These are phyloP conservation scores for Thamnidium elegans DNA, from an alignment of 192 early-diverging fungal species.

Conservation along the genomic window DNA sequence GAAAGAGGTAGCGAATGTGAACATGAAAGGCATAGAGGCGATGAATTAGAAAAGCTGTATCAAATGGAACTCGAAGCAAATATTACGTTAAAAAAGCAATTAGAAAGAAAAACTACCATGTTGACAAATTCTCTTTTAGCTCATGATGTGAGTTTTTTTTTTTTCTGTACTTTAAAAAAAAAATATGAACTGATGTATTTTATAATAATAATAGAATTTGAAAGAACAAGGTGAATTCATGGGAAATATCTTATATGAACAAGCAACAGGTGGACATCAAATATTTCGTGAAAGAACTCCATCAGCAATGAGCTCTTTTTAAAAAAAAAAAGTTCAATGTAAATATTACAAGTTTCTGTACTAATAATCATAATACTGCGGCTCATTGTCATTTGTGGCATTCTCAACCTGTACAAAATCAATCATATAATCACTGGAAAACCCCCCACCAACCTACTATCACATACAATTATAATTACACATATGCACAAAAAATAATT, in stretches of 20 bases:
- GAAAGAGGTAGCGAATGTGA: not conserved
- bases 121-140: conserved; percentile 29
- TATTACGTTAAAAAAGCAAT: conserved; percentile 13
- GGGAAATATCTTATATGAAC: conserved; percentile 33
- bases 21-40: conserved; percentile 1
- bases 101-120: conserved; percentile 32
- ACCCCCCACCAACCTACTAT: too few species aligned
- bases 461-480: too few species aligned
- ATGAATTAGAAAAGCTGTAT: conserved; percentile 26
- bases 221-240: conserved; percentile 32
- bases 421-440: too few species aligned
- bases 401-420: too few species aligned
- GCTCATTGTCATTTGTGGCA: too few species aligned
- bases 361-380: too few species aligned
- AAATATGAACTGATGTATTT: not conserved
- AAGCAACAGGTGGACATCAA: conserved; percentile 25
- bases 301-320: not conserved
- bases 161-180: not conserved
- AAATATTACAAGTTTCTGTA: too few species aligned
- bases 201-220: conserved; percentile 15
- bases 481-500: too few species aligned
- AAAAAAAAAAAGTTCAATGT: not conserved
- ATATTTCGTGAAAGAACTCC: conserved; percentile 3
- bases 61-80: conserved; percentile 6
- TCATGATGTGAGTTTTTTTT: conserved; percentile 24